Evolutionary conservation across 805 yeast genomes (phyloP).

Genomic region (Sungouiella thailandica): DNA sequence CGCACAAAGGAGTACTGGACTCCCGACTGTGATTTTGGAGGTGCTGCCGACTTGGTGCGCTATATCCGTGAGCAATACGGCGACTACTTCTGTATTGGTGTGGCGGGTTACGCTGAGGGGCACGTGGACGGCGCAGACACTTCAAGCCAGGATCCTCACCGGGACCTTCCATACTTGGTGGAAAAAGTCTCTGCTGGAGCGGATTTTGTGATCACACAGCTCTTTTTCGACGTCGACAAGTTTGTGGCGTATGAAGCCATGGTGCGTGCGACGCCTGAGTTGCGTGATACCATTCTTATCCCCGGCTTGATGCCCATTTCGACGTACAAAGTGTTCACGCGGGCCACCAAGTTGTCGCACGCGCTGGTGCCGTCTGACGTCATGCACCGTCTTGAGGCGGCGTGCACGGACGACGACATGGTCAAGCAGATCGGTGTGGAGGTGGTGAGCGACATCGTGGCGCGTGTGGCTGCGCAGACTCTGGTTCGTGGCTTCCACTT

Average conservation of each 20-base stretch:
- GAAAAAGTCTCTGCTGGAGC: slow-evolving; percentile 94
- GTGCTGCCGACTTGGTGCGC: slow-evolving; percentile 82
- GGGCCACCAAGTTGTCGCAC: slow-evolving; percentile 87
- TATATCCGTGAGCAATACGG: slow-evolving; percentile 71
- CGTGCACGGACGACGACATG: slow-evolving; percentile 62
- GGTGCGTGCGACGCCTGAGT: slow-evolving; percentile 38
- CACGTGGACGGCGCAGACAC: slow-evolving; percentile 83
- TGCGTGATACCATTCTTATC: slow-evolving; percentile 52
- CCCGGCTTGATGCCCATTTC: slow-evolving; percentile 94
- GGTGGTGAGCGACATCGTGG: slow-evolving; percentile 58
- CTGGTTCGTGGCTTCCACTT: slow-evolving; percentile 81
- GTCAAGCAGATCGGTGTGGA: slow-evolving; percentile 84
- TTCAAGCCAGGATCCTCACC: slow-evolving; percentile 55
- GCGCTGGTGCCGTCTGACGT: slow-evolving; percentile 70
- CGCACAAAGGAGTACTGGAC: slow-evolving; percentile 64
- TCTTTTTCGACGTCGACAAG: slow-evolving; percentile 82
- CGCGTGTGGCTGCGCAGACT: slow-evolving; percentile 49
- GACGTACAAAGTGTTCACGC: slow-evolving; percentile 71
- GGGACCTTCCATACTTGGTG: slow-evolving; percentile 73
- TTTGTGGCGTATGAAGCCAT: slow-evolving; percentile 60
- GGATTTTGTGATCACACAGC: slow-evolving; percentile 84
- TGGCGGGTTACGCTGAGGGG: slow-evolving; percentile 98
- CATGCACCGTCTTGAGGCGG: slow-evolving; percentile 49
- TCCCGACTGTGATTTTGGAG: slow-evolving; percentile 52
- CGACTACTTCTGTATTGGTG: slow-evolving; percentile 88